Percentiles rank a stretch among this genome's conserved stretches.
Conservation (phyloP, 2,329 filamentous ascomycete species). For the Phyllosticta ampelicida region DNA sequence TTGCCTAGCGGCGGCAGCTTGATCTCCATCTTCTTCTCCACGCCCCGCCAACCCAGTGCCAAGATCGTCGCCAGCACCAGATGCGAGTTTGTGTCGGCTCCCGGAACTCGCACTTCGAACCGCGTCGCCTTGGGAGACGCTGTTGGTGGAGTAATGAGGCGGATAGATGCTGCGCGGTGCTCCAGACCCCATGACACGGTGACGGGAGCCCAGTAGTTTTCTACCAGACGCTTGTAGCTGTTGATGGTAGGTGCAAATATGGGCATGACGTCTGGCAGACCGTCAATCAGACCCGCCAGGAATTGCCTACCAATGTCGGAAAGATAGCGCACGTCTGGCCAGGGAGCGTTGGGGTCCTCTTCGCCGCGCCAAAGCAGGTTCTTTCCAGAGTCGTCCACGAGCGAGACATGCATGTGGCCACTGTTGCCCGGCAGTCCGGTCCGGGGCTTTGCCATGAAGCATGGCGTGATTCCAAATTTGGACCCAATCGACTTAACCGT, state of each 20-base stretch:
- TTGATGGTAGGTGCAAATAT: conserved; percentile 90
- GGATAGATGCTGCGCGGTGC: conserved; percentile 83
- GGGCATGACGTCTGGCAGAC: conserved; percentile 91
- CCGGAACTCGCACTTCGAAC: conserved; percentile 85
- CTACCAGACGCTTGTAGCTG: conserved; percentile 94
- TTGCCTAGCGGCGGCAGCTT: conserved; percentile 72
- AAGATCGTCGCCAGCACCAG: conserved; percentile 80
- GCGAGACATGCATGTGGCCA: conserved; percentile 88
- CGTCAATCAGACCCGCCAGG: conserved; percentile 78
- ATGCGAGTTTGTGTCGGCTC: conserved; percentile 87
- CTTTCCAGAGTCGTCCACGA: conserved; percentile 64
- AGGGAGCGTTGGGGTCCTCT: conserved; percentile 56
- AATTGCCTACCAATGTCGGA: conserved; percentile 89
- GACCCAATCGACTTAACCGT: conserved; percentile 77
- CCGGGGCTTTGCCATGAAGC: conserved; percentile 97
- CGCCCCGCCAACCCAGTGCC: conserved; percentile 78
- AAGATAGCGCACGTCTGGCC: conserved; percentile 64
- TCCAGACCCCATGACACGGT: conserved; percentile 96
- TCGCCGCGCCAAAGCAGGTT: conserved; percentile 72
- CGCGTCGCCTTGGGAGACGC: conserved; percentile 75
- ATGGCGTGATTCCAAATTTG: conserved; percentile 84
- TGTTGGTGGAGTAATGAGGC: conserved; percentile 80
- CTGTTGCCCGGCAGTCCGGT: conserved; percentile 88
- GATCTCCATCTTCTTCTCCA: conserved; percentile 85
- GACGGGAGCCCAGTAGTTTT: conserved; percentile 98